Percentiles rank a stretch among this genome's conserved stretches.
Conservation (phyloP, 2,329 filamentous ascomycete species). For the Venturia carpophila region DNA sequence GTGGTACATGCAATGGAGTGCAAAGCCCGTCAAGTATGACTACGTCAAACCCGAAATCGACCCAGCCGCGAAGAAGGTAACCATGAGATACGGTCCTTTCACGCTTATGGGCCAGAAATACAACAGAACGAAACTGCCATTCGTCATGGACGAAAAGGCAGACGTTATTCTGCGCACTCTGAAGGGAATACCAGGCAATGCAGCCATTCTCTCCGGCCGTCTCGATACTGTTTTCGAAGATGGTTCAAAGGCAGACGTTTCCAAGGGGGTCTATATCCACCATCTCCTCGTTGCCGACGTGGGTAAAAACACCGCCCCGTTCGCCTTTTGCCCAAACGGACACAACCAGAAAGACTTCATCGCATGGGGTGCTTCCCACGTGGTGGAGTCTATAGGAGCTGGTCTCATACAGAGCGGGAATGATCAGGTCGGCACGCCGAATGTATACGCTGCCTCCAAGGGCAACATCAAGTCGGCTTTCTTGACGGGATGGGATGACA, state of each 20-base stretch:
- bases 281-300: conserved; percentile 15
- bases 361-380: not conserved
- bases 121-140: conserved; percentile 7
- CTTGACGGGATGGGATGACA: conserved; percentile 14
- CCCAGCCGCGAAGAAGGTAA: not conserved
- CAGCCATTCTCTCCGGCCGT: conserved; percentile 9
- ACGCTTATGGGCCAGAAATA: conserved; percentile 10
- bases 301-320: conserved; percentile 8
- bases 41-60: conserved; percentile 11
- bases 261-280: conserved; percentile 13
- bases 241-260: conserved; percentile 7
- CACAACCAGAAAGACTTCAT: conserved; percentile 12
- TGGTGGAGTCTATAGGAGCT: conserved; percentile 9
- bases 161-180: conserved; percentile 13
- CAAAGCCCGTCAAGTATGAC: not conserved
- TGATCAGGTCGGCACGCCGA: conserved; percentile 9
- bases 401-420: conserved; percentile 16
- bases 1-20: conserved; percentile 13
- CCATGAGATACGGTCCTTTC: conserved; percentile 11
- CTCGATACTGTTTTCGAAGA: conserved; percentile 14
- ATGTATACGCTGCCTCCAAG: not conserved
- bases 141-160: conserved; percentile 11
- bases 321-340: conserved; percentile 13
- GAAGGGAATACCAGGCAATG: conserved; percentile 12
- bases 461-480: conserved; percentile 3